Base-by-base conservation (phyloP, 1,284 basidiomycete species). In the Ustilago cynodontis region DNA sequence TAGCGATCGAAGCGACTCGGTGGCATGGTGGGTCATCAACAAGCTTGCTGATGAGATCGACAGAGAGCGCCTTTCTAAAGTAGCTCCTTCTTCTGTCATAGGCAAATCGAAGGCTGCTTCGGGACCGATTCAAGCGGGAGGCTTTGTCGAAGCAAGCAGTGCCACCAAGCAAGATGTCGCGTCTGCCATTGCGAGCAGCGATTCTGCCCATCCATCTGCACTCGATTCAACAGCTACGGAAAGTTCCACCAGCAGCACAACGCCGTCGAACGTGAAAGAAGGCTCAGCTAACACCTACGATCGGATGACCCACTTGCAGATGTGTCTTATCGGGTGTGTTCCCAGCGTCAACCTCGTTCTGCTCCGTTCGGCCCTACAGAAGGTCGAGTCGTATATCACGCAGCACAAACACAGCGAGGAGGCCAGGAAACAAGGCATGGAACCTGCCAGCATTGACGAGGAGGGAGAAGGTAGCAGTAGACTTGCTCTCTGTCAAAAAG, bases 341-440 rank as follows among this genome's bases (percentile, higher is more conserved):
- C 74, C 82, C 24, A 73, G 73, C 62, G 73, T 85, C 52, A 85
- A 85, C 52, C 69, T 85, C 31, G 82, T 85, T 2, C 77, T 85
- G 1, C 71, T 85, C 13, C 78, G 83, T 33, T 79, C 82, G 10
- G 71, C 81, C 16, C 70, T 85, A 18, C 33, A 35, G 31, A 69
- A 70, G n/a, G 79, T 85, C 14, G 70, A 73, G 28, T 14, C 47
- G 39, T 79, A 69, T 50, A 83, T 85, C 47, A 26, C 72, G 11
- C 55, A 59, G 22, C 72, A 69, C 29, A 59, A 59, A 53, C 57
- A 59, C 31, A 31, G 9, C 9, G 63, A 71, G 39, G 41, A 51
- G 11, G 41, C 41, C n/a, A 22, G 18, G 16, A 24, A 13, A 5
- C 22, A 41, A 14, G 33, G 20, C 2, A 8, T n/a, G 2, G 54